Percentiles rank a stretch among this genome's conserved stretches.
Conservation (phyloP, 2,329 filamentous ascomycete genomes). For the Mycosphaerella arachidis region DNA sequence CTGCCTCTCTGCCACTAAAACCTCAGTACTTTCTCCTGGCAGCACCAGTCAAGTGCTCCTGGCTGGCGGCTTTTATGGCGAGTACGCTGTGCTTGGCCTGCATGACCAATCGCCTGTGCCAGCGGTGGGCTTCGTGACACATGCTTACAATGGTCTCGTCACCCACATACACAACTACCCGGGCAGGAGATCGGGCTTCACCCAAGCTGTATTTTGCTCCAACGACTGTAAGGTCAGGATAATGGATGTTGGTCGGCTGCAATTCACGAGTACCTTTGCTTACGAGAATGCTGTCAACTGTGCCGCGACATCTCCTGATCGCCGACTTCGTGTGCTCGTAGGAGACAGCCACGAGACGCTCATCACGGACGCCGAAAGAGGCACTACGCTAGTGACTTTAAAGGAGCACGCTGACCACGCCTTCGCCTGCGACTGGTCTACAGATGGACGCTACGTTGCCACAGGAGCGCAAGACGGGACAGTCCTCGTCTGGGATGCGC, state of each 20-base stretch:
- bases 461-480: conserved; percentile 72
- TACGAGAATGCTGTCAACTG: conserved; percentile 67
- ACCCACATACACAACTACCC: conserved; percentile 54
- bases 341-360: conserved; percentile 63
- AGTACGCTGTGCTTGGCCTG: conserved; percentile 48
- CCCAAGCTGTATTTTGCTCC: conserved; percentile 53
- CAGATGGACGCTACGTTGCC: conserved; percentile 70
- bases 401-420: conserved; percentile 59
- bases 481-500: conserved; percentile 71
- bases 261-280: conserved; percentile 51
- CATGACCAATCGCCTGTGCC: conserved; percentile 22
- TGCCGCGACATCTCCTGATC: conserved; percentile 66
- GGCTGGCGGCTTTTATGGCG: conserved; percentile 54
- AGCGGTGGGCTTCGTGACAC: conserved; percentile 46
- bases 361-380: conserved; percentile 63
- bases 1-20: conserved; percentile 17
- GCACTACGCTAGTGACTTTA: conserved; percentile 54
- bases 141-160: conserved; percentile 51
- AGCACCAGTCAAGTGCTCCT: conserved; percentile 34
- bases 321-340: conserved; percentile 66
- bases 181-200: conserved; percentile 43
- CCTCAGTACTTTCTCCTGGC: too few species aligned
- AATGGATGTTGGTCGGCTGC: conserved; percentile 54
- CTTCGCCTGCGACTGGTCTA: conserved; percentile 76
- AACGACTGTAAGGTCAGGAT: conserved; percentile 54